Percentiles rank a stretch among this genome's conserved stretches.
These are phyloP conservation scores for Passiflora organensis DNA, from an alignment of 345 rosid species.

Conservation along the genomic window DNA sequence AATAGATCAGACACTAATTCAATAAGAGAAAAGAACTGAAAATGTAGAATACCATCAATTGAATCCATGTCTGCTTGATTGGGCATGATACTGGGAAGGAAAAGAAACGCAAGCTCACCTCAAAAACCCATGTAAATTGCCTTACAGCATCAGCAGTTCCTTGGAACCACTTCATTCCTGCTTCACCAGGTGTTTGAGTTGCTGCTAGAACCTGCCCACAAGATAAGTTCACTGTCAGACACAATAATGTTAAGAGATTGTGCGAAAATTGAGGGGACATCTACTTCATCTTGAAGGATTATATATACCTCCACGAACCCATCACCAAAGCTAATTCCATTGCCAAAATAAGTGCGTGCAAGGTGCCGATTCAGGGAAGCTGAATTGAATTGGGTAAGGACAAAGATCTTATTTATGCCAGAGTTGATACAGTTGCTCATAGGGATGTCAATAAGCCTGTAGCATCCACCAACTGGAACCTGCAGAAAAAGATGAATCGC, in stretches of 20 bases:
- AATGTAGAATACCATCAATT: not conserved
- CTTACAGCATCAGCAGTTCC: slow-evolving; percentile 99
- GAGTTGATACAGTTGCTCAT: slow-evolving; percentile 98
- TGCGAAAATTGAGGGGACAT: no score
- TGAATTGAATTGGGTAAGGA: slow-evolving; percentile 89
- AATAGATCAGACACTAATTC: slow-evolving; percentile 12
- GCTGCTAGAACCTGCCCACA: slow-evolving; percentile 82
- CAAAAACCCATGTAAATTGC: slow-evolving; percentile 91
- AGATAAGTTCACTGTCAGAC: not conserved
- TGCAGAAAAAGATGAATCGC: slow-evolving; percentile 20
- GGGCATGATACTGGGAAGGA: no score
- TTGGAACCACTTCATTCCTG: slow-evolving; percentile 90
- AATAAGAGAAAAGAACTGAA: not conserved
- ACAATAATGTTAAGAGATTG: not conserved
- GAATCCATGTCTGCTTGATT: not conserved
- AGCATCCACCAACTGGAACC: slow-evolving; percentile 97
- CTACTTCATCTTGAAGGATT: not conserved
- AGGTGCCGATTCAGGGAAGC: slow-evolving; percentile 92
- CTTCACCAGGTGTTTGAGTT: slow-evolving; percentile 93
- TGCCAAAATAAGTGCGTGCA: slow-evolving; percentile 84
- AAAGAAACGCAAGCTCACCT: slow-evolving; percentile 39
- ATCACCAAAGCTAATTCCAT: slow-evolving; percentile 89
- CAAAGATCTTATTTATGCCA: slow-evolving; percentile 88
- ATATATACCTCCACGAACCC: slow-evolving; percentile 94
- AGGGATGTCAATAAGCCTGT: slow-evolving; percentile 85